A percentile compares a stretch with the other conserved stretches of the same genome.
Conservation (phyloP, 306 rosid genomes). For the Rosa multiflora region DNA sequence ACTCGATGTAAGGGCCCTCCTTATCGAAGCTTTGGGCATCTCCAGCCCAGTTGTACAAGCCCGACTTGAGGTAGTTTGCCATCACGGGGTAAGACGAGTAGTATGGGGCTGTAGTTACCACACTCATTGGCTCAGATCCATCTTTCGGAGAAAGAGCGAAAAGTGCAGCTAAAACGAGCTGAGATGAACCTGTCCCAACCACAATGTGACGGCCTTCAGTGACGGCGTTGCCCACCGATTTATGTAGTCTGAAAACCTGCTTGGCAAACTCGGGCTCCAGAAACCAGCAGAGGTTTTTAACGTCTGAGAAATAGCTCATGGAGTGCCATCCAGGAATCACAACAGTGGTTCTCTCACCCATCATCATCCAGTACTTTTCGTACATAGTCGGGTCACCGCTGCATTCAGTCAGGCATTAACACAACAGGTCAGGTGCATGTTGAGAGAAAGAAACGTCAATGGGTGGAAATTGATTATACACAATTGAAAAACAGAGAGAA, state of each 20-base stretch:
- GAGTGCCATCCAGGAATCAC: conserved; percentile 79
- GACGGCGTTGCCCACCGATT: conserved; percentile 70
- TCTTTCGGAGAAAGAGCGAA: conserved; percentile 65
- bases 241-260: conserved; percentile 66
- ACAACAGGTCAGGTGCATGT: not conserved
- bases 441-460: conserved; percentile 2
- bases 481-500: not conserved
- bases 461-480: conserved; percentile 18
- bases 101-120: conserved; percentile 70
- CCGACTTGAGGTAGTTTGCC: conserved; percentile 75
- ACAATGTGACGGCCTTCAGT: conserved; percentile 69
- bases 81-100: conserved; percentile 79
- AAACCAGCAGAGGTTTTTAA: conserved; percentile 68
- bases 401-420: conserved; percentile 17
- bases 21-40: conserved; percentile 52
- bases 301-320: conserved; percentile 71
- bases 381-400: conserved; percentile 91
- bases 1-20: conserved; percentile 69
- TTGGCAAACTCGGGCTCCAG: conserved; percentile 61
- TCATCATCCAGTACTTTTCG: conserved; percentile 60
- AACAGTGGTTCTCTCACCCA: conserved; percentile 58
- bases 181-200: conserved; percentile 95
- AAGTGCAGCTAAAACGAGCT: conserved; percentile 73
- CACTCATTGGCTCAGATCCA: conserved; percentile 52
- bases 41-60: conserved; percentile 84